Evolutionary conservation across 129 eudicot genomes (phyloP).

Genomic region (Artemisia tridentata): DNA sequence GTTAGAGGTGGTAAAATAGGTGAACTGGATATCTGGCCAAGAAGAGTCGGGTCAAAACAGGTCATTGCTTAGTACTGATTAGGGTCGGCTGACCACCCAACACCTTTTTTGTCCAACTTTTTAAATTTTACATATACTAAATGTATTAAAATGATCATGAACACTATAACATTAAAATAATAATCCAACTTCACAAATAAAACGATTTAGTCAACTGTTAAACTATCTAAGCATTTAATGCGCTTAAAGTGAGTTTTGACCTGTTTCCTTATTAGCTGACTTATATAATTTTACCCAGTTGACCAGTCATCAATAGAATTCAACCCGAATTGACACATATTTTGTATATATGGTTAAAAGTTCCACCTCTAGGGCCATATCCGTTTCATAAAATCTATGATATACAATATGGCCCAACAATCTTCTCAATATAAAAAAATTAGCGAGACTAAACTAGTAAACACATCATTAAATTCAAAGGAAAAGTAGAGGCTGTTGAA

Average conservation of each 20-base stretch:
- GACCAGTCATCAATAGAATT: background rate
- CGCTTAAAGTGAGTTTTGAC: background rate
- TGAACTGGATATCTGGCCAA: background rate
- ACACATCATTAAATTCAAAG: conserved; percentile 25
- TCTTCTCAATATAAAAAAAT: conserved; percentile 1
- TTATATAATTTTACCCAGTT: background rate
- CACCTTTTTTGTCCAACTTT: background rate
- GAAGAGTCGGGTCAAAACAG: background rate
- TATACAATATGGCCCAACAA: conserved; percentile 10
- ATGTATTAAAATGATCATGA: background rate
- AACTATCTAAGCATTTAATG: background rate
- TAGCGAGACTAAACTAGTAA: background rate
- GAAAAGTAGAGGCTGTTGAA: conserved; percentile 33
- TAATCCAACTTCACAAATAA: background rate
- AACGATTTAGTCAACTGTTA: background rate
- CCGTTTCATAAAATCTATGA: background rate
- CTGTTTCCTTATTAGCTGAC: background rate
- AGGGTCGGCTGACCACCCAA: conserved; percentile 2
- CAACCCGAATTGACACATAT: background rate
- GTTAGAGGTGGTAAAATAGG: conserved; percentile 12
- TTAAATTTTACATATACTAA: background rate
- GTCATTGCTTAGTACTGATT: background rate
- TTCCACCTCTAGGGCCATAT: conserved; percentile 13
- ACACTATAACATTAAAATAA: background rate
- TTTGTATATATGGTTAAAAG: background rate